These are phyloP conservation scores for Coemansia sp. DNA, from an alignment of 192 early-diverging fungal species.

Conservation along the genomic window DNA sequence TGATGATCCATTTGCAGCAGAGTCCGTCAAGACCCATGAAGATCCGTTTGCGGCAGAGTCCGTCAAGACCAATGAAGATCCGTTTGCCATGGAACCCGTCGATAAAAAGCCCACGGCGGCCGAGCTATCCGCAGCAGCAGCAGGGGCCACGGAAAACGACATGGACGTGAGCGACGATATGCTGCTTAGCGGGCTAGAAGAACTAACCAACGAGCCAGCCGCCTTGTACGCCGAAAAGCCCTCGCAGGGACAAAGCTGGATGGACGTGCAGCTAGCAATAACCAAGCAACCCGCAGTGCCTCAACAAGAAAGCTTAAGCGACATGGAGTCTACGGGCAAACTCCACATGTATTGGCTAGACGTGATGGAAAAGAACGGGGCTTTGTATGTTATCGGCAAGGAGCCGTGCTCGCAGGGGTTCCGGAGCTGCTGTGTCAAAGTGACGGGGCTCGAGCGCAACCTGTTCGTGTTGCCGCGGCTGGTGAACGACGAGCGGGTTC, in stretches of 20 bases:
- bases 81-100: neutral
- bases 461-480: slow-evolving; percentile 87
- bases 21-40: neutral
- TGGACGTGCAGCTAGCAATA: slow-evolving; percentile 40
- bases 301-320: slow-evolving; percentile 2
- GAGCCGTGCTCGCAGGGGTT: slow-evolving; percentile 33
- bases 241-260: slow-evolving; percentile 43
- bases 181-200: slow-evolving; percentile 30
- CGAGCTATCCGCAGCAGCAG: neutral
- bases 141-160: neutral
- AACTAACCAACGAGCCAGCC: neutral
- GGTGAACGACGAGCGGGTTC: slow-evolving; percentile 48
- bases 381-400: slow-evolving; percentile 92
- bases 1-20: too few species aligned
- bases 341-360: slow-evolving; percentile 90
- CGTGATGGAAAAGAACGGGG: slow-evolving; percentile 77
- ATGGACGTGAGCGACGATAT: slow-evolving; percentile 17
- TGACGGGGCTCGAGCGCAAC: slow-evolving; percentile 80
- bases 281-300: neutral
- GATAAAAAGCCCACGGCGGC: neutral
- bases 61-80: neutral
- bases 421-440: slow-evolving; percentile 79
- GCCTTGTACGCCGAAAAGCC: slow-evolving; percentile 18
- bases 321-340: neutral
- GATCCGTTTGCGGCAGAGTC: slow-evolving; percentile 12